Percentiles rank a stretch among this genome's conserved stretches.
These are phyloP conservation scores for Trichophyton equinum DNA, from an alignment of 2,329 filamentous ascomycete species.

Conservation along the genomic window DNA sequence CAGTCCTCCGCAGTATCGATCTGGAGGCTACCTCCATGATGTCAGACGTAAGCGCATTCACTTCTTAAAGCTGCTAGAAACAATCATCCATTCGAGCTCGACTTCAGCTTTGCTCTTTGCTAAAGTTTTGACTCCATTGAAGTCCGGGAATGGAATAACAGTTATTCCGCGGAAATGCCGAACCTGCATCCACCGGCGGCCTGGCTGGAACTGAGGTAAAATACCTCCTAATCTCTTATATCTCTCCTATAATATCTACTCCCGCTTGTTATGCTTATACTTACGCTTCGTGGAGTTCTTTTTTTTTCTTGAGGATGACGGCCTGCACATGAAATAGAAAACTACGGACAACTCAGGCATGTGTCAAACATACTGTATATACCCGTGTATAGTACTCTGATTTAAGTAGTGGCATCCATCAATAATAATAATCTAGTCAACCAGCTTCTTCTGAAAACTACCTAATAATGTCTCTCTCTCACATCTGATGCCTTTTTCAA, in stretches of 20 bases:
- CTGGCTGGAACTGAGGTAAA: too few species aligned
- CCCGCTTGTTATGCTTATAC: background rate
- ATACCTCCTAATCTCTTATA: background rate
- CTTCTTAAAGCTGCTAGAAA: background rate
- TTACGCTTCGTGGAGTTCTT: background rate
- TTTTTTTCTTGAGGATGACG: background rate
- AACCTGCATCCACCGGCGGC: too few species aligned
- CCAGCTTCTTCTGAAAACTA: background rate
- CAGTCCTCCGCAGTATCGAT: constrained; percentile 14
- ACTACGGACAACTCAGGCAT: background rate
- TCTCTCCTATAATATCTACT: background rate
- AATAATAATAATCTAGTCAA: background rate
- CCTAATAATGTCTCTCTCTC: too few species aligned
- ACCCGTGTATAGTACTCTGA: background rate
- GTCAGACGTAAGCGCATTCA: background rate
- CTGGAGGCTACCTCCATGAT: constrained; percentile 28
- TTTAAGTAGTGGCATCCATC: background rate
- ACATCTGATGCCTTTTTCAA: too few species aligned
- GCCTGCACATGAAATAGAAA: background rate
- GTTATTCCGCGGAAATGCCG: too few species aligned
- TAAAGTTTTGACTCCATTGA: too few species aligned
- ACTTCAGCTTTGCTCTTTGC: background rate
- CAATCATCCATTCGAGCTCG: background rate
- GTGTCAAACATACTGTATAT: background rate
- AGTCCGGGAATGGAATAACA: too few species aligned